Evolutionary conservation across 2,329 filamentous ascomycete genomes (phyloP), one percentile per base, ranked within the genome.

Genomic region (Samsoniella hepiali): DNA sequence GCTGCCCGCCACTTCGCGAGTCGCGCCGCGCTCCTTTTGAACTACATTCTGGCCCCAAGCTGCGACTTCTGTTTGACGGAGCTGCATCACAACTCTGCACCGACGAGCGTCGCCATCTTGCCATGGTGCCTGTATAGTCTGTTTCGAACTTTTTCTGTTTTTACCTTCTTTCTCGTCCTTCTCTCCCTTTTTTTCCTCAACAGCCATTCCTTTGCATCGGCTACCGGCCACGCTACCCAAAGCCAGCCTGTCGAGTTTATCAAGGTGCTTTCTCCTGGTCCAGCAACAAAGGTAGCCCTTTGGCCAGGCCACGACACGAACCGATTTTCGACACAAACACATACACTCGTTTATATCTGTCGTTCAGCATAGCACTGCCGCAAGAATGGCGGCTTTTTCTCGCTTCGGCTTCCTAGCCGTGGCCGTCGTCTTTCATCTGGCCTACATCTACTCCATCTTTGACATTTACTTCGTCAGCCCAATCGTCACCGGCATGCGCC

Each of bases 401-500:
- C 91, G 93, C 73, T 85, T 91, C 72, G 89, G 88, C 73, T 98
- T 99, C 75, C 79, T 98, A 76, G 88, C 89, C 74, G 86, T 96
- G 73, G 95, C 95, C 70, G 85, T 97, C 73, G 79, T 94, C 65
- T 99, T 99, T 75, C 96, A 99, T 77, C 76, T 98, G 61, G 86
- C 96, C 68, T 99, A 99, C 76, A 89, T 97, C 63, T 91, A 89
- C 74, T 97, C 93, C 65, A 98, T 98, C 72, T 99, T 99, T 78
- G 93, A 97, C 76, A 95, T 98, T 67, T 98, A 99, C 78, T 99
- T 99, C 74, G 93, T 97, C 73, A 97, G 93, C 74, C 95, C 95
- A 29, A 95, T 99, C 69, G 95, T 98, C 62, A 91, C 89, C 80
- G 95, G 95, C 73, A 99, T 99, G 95, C 87, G 85, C 72, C 84